Conservation (phyloP, 495 filamentous ascomycete genomes). For the Neurospora sp. region DNA sequence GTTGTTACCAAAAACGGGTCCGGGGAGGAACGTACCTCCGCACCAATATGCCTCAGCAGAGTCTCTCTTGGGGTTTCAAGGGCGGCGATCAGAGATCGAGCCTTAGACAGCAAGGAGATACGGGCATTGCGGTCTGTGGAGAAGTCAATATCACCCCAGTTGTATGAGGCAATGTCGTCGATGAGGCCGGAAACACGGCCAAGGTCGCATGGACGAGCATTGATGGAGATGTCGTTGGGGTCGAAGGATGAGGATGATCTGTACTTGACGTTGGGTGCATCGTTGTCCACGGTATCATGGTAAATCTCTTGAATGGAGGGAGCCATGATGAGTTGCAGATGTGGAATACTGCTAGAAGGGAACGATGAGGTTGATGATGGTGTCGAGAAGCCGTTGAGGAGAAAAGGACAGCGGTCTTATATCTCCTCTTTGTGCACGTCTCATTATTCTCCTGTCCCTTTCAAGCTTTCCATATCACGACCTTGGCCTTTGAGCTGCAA, state of each 20-base stretch:
- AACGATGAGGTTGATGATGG: background rate
- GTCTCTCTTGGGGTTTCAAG: slow-evolving; percentile 29
- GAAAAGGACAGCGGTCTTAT: background rate
- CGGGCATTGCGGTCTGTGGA: slow-evolving; percentile 5
- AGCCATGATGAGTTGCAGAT: background rate
- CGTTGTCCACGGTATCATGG: background rate
- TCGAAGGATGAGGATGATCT: background rate
- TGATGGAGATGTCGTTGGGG: slow-evolving; percentile 10
- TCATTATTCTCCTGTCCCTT: background rate
- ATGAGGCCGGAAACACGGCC: slow-evolving; percentile 7
- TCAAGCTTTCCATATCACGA: background rate
- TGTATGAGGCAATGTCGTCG: slow-evolving; percentile 8
- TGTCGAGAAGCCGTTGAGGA: background rate
- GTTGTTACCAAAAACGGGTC: too few species aligned
- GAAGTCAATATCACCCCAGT: background rate
- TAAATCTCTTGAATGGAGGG: background rate
- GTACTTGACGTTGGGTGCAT: background rate
- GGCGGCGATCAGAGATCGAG: slow-evolving; percentile 15
- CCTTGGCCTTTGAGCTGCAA: background rate
- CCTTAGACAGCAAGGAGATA: slow-evolving; percentile 15
- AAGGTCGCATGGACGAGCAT: slow-evolving; percentile 6
- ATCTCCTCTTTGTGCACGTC: background rate
- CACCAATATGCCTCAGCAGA: slow-evolving; percentile 25
- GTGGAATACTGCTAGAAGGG: background rate
- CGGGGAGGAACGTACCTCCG: slow-evolving; percentile 8